A percentile compares a stretch with the other conserved stretches of the same genome.
These are phyloP conservation scores for Geranium rotundifolium DNA, from an alignment of 345 rosid genomes.

Conservation along the genomic window DNA sequence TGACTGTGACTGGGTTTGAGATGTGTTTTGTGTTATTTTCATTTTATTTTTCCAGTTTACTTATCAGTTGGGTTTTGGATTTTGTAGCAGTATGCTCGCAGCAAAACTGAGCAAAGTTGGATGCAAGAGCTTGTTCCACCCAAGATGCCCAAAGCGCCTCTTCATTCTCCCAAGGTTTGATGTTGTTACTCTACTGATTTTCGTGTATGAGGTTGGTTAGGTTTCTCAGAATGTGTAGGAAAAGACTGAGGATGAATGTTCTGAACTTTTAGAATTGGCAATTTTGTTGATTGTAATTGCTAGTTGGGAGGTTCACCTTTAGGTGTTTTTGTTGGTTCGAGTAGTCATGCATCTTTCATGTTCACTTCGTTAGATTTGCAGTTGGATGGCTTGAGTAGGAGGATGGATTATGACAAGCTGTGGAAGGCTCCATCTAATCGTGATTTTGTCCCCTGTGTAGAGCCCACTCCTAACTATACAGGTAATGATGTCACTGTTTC, in stretches of 20 bases:
- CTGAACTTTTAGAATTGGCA: not conserved
- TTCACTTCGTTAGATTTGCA: slow-evolving; percentile 83
- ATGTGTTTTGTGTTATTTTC: not conserved
- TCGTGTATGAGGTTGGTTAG: slow-evolving; percentile 4
- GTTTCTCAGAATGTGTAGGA: slow-evolving; percentile 1
- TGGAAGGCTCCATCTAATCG: slow-evolving; percentile 76
- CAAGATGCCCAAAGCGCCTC: not conserved
- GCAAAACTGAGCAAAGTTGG: not conserved
- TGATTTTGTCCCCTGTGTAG: slow-evolving; percentile 48
- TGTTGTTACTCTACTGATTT: not conserved
- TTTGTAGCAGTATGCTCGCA: not conserved
- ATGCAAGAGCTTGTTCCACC: not conserved
- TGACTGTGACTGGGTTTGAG: no score
- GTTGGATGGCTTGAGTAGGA: slow-evolving; percentile 42
- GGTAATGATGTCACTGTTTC: slow-evolving; percentile 22
- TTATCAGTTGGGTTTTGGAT: not conserved
- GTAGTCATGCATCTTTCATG: slow-evolving; percentile 12
- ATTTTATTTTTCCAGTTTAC: not conserved
- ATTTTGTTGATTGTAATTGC: not conserved
- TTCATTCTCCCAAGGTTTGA: not conserved
- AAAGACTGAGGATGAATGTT: not conserved
- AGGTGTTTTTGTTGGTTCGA: not conserved
- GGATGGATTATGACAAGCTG: slow-evolving; percentile 34
- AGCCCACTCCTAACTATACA: slow-evolving; percentile 41
- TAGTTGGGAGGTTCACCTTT: not conserved